Evolutionary conservation across 2,329 filamentous ascomycete species (phyloP).

Genomic region (Diaporthe sp.): DNA sequence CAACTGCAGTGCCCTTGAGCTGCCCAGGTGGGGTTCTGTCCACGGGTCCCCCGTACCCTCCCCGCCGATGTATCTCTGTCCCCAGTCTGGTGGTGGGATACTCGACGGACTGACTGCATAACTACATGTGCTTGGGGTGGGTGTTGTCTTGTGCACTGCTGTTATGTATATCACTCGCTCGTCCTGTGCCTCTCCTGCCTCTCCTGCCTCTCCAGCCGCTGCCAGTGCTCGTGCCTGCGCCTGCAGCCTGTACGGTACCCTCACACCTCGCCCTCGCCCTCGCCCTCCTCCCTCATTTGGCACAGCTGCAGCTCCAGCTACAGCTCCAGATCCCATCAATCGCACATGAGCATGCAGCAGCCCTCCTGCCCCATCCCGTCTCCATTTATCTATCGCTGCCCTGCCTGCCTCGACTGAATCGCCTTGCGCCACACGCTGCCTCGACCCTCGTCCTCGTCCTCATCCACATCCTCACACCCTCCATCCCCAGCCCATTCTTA

Average conservation of each 20-base stretch:
- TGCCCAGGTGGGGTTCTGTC: constrained; percentile 27
- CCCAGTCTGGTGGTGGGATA: constrained; percentile 19
- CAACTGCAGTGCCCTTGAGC: neutral
- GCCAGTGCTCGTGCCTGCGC: neutral
- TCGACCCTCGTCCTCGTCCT: constrained; percentile 13
- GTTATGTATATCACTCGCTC: constrained; percentile 14
- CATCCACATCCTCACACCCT: neutral
- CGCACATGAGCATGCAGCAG: constrained; percentile 31
- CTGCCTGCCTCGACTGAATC: constrained; percentile 37
- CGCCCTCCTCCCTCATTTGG: constrained; percentile 33
- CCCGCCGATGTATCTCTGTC: constrained; percentile 18
- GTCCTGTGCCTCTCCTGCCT: neutral
- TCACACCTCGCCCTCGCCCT: neutral
- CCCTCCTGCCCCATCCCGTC: constrained; percentile 36
- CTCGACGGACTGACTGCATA: constrained; percentile 15
- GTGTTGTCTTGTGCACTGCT: neutral
- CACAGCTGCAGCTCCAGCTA: constrained; percentile 30
- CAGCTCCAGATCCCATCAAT: constrained; percentile 36
- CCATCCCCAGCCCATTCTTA: neutral
- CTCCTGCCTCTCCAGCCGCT: constrained; percentile 7
- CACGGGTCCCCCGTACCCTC: constrained; percentile 23
- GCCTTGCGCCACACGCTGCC: constrained; percentile 31
- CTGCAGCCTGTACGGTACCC: neutral
- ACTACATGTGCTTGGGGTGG: neutral
- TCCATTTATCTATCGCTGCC: constrained; percentile 36